Conservation (phyloP, 2,329 filamentous ascomycete species). For the Botrytis paeoniae region DNA sequence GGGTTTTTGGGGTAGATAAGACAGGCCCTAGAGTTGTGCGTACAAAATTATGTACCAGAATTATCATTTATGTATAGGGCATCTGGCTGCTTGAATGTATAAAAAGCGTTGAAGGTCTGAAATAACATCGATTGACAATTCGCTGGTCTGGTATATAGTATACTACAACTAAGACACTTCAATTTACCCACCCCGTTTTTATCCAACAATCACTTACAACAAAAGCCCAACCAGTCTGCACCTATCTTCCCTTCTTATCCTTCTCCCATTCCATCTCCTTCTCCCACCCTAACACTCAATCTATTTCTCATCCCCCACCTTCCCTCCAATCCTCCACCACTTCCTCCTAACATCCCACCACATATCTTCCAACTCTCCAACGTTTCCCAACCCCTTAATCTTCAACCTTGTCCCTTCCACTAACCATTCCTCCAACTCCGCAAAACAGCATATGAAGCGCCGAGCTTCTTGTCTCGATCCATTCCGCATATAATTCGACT, state of each 20-base stretch:
- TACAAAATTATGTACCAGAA: too few relatives aligned
- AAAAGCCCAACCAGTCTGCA: not conserved
- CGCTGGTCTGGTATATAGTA: not conserved
- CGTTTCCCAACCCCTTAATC: not conserved
- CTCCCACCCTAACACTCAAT: not conserved
- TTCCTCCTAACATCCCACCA: conserved; percentile 16
- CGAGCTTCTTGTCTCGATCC: not conserved
- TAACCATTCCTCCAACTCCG: conserved; percentile 6
- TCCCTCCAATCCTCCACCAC: conserved; percentile 10
- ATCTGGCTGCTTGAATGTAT: too few relatives aligned
- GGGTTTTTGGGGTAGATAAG: too few relatives aligned
- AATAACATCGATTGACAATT: not conserved
- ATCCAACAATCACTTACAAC: not conserved
- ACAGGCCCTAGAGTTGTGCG: too few relatives aligned
- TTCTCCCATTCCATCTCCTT: too few relatives aligned
- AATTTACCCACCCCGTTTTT: not conserved
- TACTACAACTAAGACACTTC: not conserved
- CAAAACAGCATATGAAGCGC: conserved; percentile 6
- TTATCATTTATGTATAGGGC: too few relatives aligned
- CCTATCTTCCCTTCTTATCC: not conserved
- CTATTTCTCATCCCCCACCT: not conserved
- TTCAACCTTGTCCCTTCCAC: not conserved
- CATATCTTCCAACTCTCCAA: conserved; percentile 9
- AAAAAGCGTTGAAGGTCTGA: too few relatives aligned
- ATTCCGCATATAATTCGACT: not conserved